Conservation (phyloP, 768 basidiomycete genomes). For the Lentinula boryana region DNA sequence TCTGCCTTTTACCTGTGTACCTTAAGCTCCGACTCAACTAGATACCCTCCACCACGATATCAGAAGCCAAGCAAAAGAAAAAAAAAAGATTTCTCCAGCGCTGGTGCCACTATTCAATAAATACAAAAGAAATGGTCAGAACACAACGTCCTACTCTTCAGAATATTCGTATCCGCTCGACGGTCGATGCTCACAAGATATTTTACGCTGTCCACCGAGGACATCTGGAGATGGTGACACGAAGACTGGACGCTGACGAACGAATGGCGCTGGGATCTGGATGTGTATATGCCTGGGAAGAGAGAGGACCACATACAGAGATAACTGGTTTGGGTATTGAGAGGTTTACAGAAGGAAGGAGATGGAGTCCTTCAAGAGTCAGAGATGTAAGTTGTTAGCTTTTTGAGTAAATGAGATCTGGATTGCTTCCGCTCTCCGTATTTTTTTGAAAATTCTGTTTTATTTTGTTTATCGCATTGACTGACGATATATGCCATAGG, state of each 20-base stretch:
- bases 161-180: slow-evolving; percentile 70
- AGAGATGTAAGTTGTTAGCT: slow-evolving; percentile 53
- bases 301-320: slow-evolving; percentile 66
- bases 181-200: slow-evolving; percentile 74
- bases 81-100: not conserved
- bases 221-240: slow-evolving; percentile 64
- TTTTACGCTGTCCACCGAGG: slow-evolving; percentile 67
- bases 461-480: not conserved
- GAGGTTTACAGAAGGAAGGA: slow-evolving; percentile 77
- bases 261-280: slow-evolving; percentile 50
- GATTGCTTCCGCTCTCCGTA: not conserved
- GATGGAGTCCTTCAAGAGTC: slow-evolving; percentile 81
- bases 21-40: no score
- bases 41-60: no score
- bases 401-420: not conserved
- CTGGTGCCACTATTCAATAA: not conserved
- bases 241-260: slow-evolving; percentile 75
- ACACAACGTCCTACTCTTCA: slow-evolving; percentile 74
- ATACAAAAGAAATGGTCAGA: slow-evolving; percentile 11
- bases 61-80: not conserved
- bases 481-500: slow-evolving; percentile 34
- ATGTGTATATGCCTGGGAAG: slow-evolving; percentile 59
- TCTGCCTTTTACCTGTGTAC: not conserved
- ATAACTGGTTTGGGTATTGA: slow-evolving; percentile 79
- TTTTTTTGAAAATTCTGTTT: not conserved